phyloP scores from a whole-genome alignment of 1,139 yeast species.

The Candida glucosophila region DNA sequence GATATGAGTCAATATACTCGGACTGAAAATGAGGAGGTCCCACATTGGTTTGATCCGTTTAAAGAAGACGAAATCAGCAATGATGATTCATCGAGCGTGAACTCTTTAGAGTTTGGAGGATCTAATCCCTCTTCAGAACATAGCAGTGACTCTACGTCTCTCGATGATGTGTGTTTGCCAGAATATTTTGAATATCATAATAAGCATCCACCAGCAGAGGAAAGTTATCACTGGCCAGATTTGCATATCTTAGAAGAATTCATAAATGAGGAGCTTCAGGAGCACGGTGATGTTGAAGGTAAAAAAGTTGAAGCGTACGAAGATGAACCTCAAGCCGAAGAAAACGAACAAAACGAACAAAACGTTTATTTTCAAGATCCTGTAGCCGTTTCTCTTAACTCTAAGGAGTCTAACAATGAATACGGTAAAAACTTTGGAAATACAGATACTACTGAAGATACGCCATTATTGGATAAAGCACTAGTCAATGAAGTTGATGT shows the following conservation, averaged over 20 bases:
- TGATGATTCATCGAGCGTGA: constrained; percentile 14
- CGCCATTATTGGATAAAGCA: constrained; percentile 26
- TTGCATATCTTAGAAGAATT: constrained; percentile 65
- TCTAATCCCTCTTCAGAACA: constrained; percentile 72
- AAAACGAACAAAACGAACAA: constrained; percentile 7
- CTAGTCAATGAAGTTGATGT: constrained; percentile 61
- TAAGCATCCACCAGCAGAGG: constrained; percentile 13
- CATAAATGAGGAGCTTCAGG: constrained; percentile 57
- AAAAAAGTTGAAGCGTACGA: constrained; percentile 9
- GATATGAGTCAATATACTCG: constrained; percentile 32
- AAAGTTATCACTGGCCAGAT: constrained; percentile 65
- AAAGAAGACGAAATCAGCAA: constrained; percentile 9
- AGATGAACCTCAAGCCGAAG: constrained; percentile 3
- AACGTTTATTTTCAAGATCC: constrained; percentile 20
- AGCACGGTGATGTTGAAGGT: constrained; percentile 6
- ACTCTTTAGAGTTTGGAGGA: constrained; percentile 37
- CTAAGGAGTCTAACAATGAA: background rate
- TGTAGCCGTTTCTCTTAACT: constrained; percentile 10
- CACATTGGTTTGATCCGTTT: constrained; percentile 12
- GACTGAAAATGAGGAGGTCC: constrained; percentile 24
- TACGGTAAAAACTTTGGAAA: background rate
- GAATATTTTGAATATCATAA: constrained; percentile 28
- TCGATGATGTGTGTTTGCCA: constrained; percentile 87
- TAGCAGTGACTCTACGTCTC: constrained; percentile 60
- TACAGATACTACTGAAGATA: constrained; percentile 9